phyloP scores from a whole-genome alignment of 306 rosid genomes.

The Vigna angularis region DNA sequence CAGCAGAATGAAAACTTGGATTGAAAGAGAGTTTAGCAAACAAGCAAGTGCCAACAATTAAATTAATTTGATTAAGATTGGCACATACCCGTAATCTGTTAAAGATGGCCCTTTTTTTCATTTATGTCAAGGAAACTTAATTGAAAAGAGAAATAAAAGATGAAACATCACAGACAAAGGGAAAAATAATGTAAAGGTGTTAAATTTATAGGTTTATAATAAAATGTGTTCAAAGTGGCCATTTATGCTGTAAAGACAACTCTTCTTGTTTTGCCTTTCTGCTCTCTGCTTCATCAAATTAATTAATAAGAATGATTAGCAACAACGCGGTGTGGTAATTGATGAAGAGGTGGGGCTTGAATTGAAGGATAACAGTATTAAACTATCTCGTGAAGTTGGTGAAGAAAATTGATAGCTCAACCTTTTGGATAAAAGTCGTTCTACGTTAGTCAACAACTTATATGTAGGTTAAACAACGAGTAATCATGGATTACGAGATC shows the following conservation, averaged over 20 bases:
- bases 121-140: not conserved
- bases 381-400: conserved; percentile 22
- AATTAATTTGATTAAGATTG: conserved; percentile 39
- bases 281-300: not conserved
- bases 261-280: not conserved
- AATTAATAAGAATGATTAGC: conserved; percentile 27
- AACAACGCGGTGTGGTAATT: conserved; percentile 7
- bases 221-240: conserved; percentile 36
- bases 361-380: not conserved
- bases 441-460: conserved; percentile 33
- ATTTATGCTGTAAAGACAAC: conserved; percentile 4
- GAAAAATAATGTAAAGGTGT: not conserved
- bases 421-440: conserved; percentile 19
- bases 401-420: conserved; percentile 18
- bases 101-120: not conserved
- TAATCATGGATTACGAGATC: conserved; percentile 27
- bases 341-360: conserved; percentile 20
- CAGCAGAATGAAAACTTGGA: conserved; percentile 57
- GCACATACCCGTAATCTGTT: conserved; percentile 3
- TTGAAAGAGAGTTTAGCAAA: conserved; percentile 68
- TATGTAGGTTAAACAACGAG: conserved; percentile 32
- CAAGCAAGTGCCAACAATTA: conserved; percentile 42
- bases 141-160: not conserved
- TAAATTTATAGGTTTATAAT: not conserved
- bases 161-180: not conserved